Evolutionary conservation across 164 flowering plant species (phyloP).

Genomic region (Magnolia changhungtana): DNA sequence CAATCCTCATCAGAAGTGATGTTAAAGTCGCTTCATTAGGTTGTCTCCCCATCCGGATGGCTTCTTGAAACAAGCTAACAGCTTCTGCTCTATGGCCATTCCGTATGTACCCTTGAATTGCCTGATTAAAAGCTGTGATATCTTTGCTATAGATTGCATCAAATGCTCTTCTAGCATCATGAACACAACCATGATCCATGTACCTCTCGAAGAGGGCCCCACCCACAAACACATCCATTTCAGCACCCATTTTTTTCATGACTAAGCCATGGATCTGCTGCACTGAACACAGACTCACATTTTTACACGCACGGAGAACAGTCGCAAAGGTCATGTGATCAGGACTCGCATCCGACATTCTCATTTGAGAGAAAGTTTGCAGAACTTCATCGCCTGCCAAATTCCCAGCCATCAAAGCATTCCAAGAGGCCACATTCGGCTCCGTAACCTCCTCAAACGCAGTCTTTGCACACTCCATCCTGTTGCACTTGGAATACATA

Average conservation of each 20-base stretch:
- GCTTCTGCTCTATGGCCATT: conserved; percentile 18
- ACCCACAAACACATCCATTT: conserved; percentile 25
- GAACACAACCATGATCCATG: conserved; percentile 11
- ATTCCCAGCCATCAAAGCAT: conserved; percentile 27
- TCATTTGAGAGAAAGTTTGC: conserved; percentile 15
- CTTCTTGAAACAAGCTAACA: conserved; percentile 20
- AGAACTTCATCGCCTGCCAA: conserved; percentile 11
- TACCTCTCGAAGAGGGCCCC: conserved; percentile 23
- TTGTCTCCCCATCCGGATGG: conserved; percentile 13
- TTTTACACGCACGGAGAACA: conserved; percentile 23
- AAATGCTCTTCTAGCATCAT: conserved; percentile 19
- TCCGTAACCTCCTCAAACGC: conserved; percentile 15
- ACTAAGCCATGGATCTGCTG: conserved; percentile 24
- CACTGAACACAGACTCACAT: conserved; percentile 8
- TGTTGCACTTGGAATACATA: conserved; percentile 22
- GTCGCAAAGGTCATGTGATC: conserved; percentile 26
- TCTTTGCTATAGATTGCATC: conserved; percentile 18
- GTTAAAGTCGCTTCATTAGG: conserved; percentile 23
- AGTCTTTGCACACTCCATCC: conserved; percentile 13
- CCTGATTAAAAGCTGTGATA: conserved; percentile 23
- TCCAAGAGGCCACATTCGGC: conserved; percentile 27
- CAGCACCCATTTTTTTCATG: conserved; percentile 11
- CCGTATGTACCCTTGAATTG: conserved; percentile 20
- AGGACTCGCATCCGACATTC: conserved; percentile 16
- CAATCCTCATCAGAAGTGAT: conserved; percentile 17